These are phyloP conservation scores for Golubevia sp. DNA, from an alignment of 1,284 basidiomycete species.

Conservation along the genomic window DNA sequence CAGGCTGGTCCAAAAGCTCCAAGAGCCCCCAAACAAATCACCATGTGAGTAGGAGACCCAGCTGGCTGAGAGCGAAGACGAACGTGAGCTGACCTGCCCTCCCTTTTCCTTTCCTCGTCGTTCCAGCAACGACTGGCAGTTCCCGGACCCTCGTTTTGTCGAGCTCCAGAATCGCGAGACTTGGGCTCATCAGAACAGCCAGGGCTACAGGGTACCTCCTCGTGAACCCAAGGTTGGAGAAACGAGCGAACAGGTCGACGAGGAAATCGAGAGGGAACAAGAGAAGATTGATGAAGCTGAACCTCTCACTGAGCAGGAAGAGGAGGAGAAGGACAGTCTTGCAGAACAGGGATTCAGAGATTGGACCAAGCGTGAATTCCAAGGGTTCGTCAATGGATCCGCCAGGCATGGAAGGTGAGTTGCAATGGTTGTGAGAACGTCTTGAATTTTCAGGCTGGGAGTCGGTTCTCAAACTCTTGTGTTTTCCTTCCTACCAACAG, in stretches of 20 bases:
- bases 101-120: neutral
- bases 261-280: slow-evolving; percentile 72
- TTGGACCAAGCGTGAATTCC: slow-evolving; percentile 60
- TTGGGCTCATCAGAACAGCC: slow-evolving; percentile 66
- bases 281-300: slow-evolving; percentile 75
- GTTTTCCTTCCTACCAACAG: slow-evolving; percentile 60
- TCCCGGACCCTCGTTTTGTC: slow-evolving; percentile 82
- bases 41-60: slow-evolving; percentile 67
- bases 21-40: slow-evolving; percentile 85
- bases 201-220: slow-evolving; percentile 75
- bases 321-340: slow-evolving; percentile 73
- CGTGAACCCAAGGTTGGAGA: slow-evolving; percentile 70
- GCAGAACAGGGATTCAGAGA: slow-evolving; percentile 35
- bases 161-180: slow-evolving; percentile 84
- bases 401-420: slow-evolving; percentile 71
- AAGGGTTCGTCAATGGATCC: slow-evolving; percentile 66
- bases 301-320: slow-evolving; percentile 69
- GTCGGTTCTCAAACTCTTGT: neutral
- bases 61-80: neutral
- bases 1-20: slow-evolving; percentile 82
- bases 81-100: neutral
- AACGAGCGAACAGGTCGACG: slow-evolving; percentile 54
- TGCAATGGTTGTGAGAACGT: slow-evolving; percentile 63
- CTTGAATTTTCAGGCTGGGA: neutral
- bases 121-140: slow-evolving; percentile 90